Conservation (phyloP, 371 early-diverging fungal genomes). For the Mortierella sp. region DNA sequence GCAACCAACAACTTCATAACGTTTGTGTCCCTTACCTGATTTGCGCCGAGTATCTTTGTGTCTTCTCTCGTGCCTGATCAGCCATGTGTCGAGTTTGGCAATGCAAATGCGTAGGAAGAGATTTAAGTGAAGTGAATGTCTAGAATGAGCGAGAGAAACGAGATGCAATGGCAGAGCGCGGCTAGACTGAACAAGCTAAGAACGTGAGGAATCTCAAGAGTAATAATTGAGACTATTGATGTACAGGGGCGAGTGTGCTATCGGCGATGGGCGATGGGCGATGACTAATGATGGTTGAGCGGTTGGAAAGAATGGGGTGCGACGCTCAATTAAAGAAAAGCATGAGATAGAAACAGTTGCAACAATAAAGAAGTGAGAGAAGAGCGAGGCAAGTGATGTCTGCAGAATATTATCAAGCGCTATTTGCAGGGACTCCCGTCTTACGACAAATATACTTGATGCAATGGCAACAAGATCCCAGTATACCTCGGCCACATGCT, state of each 20-base stretch:
- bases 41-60: slow-evolving; percentile 27
- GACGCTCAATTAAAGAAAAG: neutral
- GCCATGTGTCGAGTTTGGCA: slow-evolving; percentile 9
- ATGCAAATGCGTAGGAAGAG: neutral
- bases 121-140: neutral
- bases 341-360: neutral
- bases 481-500: neutral
- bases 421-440: neutral
- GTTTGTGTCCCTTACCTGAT: slow-evolving; percentile 29
- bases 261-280: neutral
- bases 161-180: neutral
- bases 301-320: neutral
- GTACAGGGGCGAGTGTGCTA: no score
- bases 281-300: neutral
- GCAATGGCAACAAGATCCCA: neutral
- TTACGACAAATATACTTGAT: neutral
- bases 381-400: neutral
- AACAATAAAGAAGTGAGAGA: neutral
- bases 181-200: neutral
- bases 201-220: neutral
- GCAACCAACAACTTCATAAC: neutral
- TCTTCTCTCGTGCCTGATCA: neutral
- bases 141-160: neutral
- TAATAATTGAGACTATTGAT: no score
- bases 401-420: neutral